A percentile compares a stretch with the other conserved stretches of the same genome.
phyloP scores from a whole-genome alignment of 495 filamentous ascomycete species.

The Parathielavia hyrcaniae region DNA sequence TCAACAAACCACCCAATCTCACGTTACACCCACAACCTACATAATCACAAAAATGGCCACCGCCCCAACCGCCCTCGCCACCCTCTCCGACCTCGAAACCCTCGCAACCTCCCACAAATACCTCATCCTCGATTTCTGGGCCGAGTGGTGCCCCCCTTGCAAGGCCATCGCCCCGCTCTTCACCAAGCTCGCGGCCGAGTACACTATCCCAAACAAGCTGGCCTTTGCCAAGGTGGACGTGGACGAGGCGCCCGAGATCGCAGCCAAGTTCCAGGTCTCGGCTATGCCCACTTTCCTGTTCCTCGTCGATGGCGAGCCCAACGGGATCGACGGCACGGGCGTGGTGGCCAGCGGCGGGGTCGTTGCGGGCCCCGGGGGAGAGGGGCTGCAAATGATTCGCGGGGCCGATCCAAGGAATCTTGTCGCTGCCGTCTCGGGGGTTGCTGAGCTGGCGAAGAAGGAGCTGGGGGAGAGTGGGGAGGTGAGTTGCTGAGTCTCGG shows the following conservation, averaged over 20 bases:
- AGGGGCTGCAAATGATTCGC: conserved; percentile 24
- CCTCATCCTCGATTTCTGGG: conserved; percentile 48
- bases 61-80: conserved; percentile 21
- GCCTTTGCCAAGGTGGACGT: conserved; percentile 57
- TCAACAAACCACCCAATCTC: neutral
- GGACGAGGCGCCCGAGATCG: conserved; percentile 45
- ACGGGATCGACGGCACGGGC: conserved; percentile 50
- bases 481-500: neutral
- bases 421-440: conserved; percentile 28
- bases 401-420: conserved; percentile 37
- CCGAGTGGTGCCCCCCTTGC: conserved; percentile 63
- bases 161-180: conserved; percentile 59
- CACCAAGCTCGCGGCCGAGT: conserved; percentile 43
- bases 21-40: neutral
- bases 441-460: conserved; percentile 34
- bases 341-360: conserved; percentile 4
- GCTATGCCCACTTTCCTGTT: conserved; percentile 81
- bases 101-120: conserved; percentile 36
- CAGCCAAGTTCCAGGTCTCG: conserved; percentile 41
- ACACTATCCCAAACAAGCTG: conserved; percentile 39
- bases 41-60: conserved; percentile 16
- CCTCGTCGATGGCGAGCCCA: conserved; percentile 64
- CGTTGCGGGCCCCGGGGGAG: conserved; percentile 7
- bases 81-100: conserved; percentile 28
- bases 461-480: conserved; percentile 10